A percentile compares a stretch with the other conserved stretches of the same genome.
phyloP scores from a whole-genome alignment of 2,329 filamentous ascomycete species.

The Cercospora zeae-maydis region DNA sequence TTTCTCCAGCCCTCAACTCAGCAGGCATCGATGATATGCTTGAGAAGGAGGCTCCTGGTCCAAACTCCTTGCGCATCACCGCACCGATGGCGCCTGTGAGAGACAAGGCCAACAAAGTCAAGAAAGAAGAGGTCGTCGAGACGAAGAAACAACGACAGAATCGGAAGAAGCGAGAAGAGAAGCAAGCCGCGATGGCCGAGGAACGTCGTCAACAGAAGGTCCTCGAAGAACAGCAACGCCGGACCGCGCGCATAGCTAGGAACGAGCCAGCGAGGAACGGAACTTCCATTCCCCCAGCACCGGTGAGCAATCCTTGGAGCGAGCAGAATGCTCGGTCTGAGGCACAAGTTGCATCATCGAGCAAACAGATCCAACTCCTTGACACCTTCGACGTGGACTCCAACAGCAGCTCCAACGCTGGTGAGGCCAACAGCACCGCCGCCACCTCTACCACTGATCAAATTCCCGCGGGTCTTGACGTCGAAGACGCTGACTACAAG shows the following conservation, averaged over 20 bases:
- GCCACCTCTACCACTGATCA: slow-evolving; percentile 41
- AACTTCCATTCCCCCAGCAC: slow-evolving; percentile 46
- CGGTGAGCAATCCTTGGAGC: slow-evolving; percentile 54
- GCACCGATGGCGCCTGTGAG: slow-evolving; percentile 56
- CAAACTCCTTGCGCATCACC: slow-evolving; percentile 75
- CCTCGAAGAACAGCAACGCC: slow-evolving; percentile 77
- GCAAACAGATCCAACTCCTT: slow-evolving; percentile 37
- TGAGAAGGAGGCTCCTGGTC: slow-evolving; percentile 64
- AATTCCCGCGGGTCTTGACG: slow-evolving; percentile 41
- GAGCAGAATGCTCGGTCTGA: slow-evolving; percentile 29
- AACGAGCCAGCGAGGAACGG: slow-evolving; percentile 82
- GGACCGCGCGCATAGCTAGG: slow-evolving; percentile 74
- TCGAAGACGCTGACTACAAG: slow-evolving; percentile 60
- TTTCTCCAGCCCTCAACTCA: slow-evolving; percentile 60
- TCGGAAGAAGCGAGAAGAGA: slow-evolving; percentile 78
- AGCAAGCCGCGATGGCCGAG: slow-evolving; percentile 70
- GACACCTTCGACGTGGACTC: slow-evolving; percentile 51
- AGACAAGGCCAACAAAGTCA: slow-evolving; percentile 57
- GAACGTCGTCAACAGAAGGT: slow-evolving; percentile 74
- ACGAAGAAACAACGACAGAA: slow-evolving; percentile 97
- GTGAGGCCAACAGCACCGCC: slow-evolving; percentile 37
- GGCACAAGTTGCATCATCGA: slow-evolving; percentile 7
- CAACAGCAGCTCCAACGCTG: slow-evolving; percentile 40
- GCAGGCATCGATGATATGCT: slow-evolving; percentile 89
- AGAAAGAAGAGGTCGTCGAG: slow-evolving; percentile 61